Percentiles rank a stretch among this genome's conserved stretches.
phyloP scores from a whole-genome alignment of 768 basidiomycete species.

The Termitomyces sp. region DNA sequence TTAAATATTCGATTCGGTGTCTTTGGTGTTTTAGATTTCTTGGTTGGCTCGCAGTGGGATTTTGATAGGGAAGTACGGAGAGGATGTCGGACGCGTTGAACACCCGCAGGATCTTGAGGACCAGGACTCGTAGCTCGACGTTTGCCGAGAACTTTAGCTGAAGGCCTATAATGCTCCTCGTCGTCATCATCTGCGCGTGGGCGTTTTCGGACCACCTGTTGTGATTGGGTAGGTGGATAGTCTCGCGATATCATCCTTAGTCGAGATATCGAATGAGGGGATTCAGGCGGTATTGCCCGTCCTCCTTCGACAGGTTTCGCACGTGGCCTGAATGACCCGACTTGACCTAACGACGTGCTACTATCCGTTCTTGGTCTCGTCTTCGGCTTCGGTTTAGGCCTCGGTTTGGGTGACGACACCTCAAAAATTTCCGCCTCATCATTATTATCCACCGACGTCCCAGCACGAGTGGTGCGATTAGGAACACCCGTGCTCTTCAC shows the following conservation, averaged over 20 bases:
- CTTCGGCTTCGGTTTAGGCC: not conserved
- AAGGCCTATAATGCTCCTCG: slow-evolving; percentile 12
- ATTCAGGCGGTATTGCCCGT: not conserved
- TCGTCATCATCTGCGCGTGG: not conserved
- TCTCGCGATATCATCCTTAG: not conserved
- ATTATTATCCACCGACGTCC: not conserved
- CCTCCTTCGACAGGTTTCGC: too few relatives aligned
- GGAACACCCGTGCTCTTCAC: not conserved
- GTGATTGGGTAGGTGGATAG: not conserved
- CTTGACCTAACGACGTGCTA: not conserved
- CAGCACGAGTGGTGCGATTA: not conserved
- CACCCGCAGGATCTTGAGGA: not conserved
- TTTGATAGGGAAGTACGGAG: not conserved
- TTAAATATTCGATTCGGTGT: too few relatives aligned
- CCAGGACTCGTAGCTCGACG: slow-evolving; percentile 19
- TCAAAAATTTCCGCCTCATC: not conserved
- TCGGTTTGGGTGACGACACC: not conserved
- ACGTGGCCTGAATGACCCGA: too few relatives aligned
- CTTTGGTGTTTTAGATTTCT: not conserved
- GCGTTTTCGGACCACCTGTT: not conserved
- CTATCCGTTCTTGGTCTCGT: not conserved
- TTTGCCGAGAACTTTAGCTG: slow-evolving; percentile 30
- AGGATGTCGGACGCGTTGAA: not conserved
- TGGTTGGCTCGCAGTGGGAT: not conserved
- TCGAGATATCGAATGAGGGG: not conserved